Conservation (phyloP, 148 eudicot species). For the Simmondsia chinensis region DNA sequence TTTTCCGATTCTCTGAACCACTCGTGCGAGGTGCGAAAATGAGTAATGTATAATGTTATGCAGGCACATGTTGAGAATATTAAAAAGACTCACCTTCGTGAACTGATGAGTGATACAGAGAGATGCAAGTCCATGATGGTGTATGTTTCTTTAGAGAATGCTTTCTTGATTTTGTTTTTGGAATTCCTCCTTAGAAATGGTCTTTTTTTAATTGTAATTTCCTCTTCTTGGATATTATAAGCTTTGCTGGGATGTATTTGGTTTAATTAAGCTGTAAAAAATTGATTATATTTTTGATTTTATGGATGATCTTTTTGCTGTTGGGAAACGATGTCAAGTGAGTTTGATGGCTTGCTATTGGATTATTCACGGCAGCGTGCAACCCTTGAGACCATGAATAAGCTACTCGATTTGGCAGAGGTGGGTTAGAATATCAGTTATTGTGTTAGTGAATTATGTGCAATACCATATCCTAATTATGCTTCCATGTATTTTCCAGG, state of each 20-base stretch:
- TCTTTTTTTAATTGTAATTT: too few relatives aligned
- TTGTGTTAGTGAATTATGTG: not conserved
- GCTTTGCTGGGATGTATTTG: too few relatives aligned
- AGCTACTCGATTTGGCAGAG: constrained; percentile 80
- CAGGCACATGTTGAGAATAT: constrained; percentile 86
- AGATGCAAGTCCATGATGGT: constrained; percentile 89
- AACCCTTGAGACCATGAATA: constrained; percentile 56
- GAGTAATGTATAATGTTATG: not conserved
- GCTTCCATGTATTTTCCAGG: constrained; percentile 34
- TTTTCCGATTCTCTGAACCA: not conserved
- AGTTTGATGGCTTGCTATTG: constrained; percentile 64
- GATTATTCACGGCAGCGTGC: constrained; percentile 90
- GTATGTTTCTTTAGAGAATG: constrained; percentile 51
- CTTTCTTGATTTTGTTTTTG: constrained; percentile 2
- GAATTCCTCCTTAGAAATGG: not conserved
- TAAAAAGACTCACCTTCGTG: constrained; percentile 79
- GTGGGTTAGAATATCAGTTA: constrained; percentile 18
- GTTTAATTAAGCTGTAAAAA: too few relatives aligned
- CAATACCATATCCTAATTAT: constrained; percentile 1
- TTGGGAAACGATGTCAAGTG: constrained; percentile 31
- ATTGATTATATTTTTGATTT: not conserved
- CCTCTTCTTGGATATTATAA: too few relatives aligned
- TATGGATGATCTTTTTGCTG: not conserved
- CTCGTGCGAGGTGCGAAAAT: not conserved
- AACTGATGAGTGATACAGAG: constrained; percentile 60